These are phyloP conservation scores for Jimgerdemannia lactiflua DNA, from an alignment of 192 early-diverging fungal genomes.

Conservation along the genomic window DNA sequence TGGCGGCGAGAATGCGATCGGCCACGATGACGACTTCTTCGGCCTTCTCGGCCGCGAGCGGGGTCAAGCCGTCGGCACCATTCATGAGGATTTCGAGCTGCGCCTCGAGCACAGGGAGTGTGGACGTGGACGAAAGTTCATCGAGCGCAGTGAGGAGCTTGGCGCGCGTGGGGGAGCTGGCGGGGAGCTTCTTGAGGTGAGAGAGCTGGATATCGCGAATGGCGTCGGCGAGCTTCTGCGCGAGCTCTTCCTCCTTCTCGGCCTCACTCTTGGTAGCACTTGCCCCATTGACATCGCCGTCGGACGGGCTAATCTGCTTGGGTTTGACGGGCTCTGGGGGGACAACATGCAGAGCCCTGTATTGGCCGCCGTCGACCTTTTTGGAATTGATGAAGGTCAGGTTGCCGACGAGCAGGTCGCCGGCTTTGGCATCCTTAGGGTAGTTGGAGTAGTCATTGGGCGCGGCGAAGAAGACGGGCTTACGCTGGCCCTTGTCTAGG, in stretches of 20 bases:
- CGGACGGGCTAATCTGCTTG: constrained; percentile 32
- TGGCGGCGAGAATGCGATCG: constrained; percentile 53
- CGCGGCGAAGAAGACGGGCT: constrained; percentile 55
- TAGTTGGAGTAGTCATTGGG: constrained; percentile 43
- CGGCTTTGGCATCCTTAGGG: constrained; percentile 71
- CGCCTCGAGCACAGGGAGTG: constrained; percentile 52
- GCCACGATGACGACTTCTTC: constrained; percentile 49
- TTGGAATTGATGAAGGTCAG: constrained; percentile 47
- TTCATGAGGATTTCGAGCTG: constrained; percentile 51
- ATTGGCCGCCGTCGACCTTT: constrained; percentile 44
- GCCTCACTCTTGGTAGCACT: constrained; percentile 25
- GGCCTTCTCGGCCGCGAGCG: constrained; percentile 43
- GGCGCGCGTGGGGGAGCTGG: constrained; percentile 51
- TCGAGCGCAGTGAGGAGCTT: constrained; percentile 60
- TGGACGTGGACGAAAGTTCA: constrained; percentile 16
- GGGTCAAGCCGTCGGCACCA: constrained; percentile 32
- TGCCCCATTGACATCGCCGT: constrained; percentile 17
- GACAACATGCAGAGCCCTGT: constrained; percentile 46
- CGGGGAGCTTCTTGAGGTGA: constrained; percentile 74
- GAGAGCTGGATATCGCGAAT: constrained; percentile 77
- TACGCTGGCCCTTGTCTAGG: constrained; percentile 46
- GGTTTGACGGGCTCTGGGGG: constrained; percentile 40
- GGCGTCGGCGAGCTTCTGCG: constrained; percentile 59
- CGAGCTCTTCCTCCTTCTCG: constrained; percentile 44
- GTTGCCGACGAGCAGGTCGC: constrained; percentile 77